These are phyloP conservation scores for Aethionema arabicum DNA, from an alignment of 345 rosid species.

Conservation along the genomic window DNA sequence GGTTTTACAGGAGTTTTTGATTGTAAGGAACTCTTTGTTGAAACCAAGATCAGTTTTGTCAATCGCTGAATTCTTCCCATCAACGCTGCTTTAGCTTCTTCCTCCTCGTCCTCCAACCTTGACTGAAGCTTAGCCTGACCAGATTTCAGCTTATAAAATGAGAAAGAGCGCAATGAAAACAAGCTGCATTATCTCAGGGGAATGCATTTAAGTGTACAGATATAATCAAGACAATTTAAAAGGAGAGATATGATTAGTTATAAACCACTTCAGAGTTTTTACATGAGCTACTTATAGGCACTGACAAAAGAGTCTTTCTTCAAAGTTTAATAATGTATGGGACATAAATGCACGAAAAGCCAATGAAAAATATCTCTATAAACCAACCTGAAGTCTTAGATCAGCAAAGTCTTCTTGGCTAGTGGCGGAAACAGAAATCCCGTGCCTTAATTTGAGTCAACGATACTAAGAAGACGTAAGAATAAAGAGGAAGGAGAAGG, in stretches of 20 bases:
- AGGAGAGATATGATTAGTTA: background rate
- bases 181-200: conserved; percentile 11
- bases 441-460: conserved; percentile 58
- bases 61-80: conserved; percentile 98
- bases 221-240: conserved; percentile 16
- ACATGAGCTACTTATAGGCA: conserved; percentile 3
- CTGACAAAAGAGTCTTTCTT: conserved; percentile 2
- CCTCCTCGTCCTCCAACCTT: conserved; percentile 88
- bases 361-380: conserved; percentile 16
- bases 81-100: conserved; percentile 98
- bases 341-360: conserved; percentile 21
- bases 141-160: conserved; percentile 61
- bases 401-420: conserved; percentile 82
- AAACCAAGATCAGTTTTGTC: conserved; percentile 96
- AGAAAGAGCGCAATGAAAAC: conserved; percentile 15
- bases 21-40: conserved; percentile 85
- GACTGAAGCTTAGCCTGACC: conserved; percentile 97
- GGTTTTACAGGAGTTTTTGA: conserved; percentile 58
- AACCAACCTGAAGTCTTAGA: conserved; percentile 76
- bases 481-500: too few relatives aligned
- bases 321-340: conserved; percentile 5
- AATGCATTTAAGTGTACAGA: conserved; percentile 12
- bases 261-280: background rate
- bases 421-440: conserved; percentile 61
- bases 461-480: too few relatives aligned